These are phyloP conservation scores for Kuraishia cidri DNA, from an alignment of 805 yeast genomes.

Conservation along the genomic window DNA sequence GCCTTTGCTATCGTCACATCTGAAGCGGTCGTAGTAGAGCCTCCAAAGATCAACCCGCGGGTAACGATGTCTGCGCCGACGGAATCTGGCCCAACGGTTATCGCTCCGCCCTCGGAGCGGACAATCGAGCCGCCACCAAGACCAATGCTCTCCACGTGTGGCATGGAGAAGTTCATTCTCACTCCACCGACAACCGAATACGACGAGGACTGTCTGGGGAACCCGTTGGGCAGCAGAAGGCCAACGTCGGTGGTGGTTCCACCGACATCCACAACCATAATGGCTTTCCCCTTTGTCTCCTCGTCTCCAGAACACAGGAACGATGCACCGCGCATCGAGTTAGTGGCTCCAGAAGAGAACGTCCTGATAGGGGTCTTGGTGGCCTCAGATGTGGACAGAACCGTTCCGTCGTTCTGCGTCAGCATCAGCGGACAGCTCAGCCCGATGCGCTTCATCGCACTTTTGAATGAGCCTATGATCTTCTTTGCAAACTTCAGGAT, in stretches of 20 bases:
- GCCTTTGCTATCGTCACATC: slow-evolving; percentile 21
- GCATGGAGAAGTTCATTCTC: slow-evolving; percentile 40
- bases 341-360: slow-evolving; percentile 40
- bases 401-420: slow-evolving; percentile 42
- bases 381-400: slow-evolving; percentile 29
- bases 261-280: slow-evolving; percentile 37
- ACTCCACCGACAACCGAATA: slow-evolving; percentile 37
- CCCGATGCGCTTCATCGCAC: slow-evolving; percentile 26
- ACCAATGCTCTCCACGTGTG: slow-evolving; percentile 39
- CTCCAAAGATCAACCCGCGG: slow-evolving; percentile 31
- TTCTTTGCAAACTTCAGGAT: slow-evolving; percentile 30
- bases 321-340: slow-evolving; percentile 38
- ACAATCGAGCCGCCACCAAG: slow-evolving; percentile 43
- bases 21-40: slow-evolving; percentile 28
- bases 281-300: slow-evolving; percentile 6
- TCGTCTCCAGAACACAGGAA: slow-evolving; percentile 22
- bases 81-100: slow-evolving; percentile 38
- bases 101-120: slow-evolving; percentile 10
- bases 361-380: slow-evolving; percentile 32
- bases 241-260: slow-evolving; percentile 48
- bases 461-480: slow-evolving; percentile 27
- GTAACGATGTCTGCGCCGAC: slow-evolving; percentile 30
- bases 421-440: slow-evolving; percentile 26
- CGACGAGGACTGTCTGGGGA: slow-evolving; percentile 36
- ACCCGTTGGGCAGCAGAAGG: slow-evolving; percentile 30